A percentile compares a stretch with the other conserved stretches of the same genome.
Conservation (phyloP, 352 stramenopile species). For the Saprolegnia parasitica region DNA sequence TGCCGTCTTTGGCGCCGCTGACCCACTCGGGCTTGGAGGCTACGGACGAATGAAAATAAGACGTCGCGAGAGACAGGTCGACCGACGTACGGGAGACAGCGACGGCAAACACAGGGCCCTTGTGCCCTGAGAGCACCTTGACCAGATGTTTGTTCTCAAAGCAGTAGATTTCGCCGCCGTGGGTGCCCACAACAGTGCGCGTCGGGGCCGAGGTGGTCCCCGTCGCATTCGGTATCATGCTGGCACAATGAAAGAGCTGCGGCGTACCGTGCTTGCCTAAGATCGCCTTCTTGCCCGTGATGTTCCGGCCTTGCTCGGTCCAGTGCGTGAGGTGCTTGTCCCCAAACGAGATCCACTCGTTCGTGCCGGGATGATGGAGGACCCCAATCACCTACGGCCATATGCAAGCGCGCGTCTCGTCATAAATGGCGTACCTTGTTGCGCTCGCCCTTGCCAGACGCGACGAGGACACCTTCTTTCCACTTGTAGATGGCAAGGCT, state of each 20-base stretch:
- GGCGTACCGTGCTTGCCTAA: slow-evolving; percentile 15
- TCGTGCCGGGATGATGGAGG: slow-evolving; percentile 40
- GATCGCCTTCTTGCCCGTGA: slow-evolving; percentile 29
- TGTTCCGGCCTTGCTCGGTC: slow-evolving; percentile 48
- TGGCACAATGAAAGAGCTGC: slow-evolving; percentile 10
- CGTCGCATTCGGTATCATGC: neutral
- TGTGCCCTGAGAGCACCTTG: slow-evolving; percentile 52
- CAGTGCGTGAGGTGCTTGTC: slow-evolving; percentile 74
- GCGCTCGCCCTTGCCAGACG: slow-evolving; percentile 59
- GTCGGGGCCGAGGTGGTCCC: neutral
- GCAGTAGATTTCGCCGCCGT: slow-evolving; percentile 73
- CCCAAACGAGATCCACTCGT: slow-evolving; percentile 64
- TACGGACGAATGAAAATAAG: neutral
- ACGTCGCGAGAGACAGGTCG: neutral
- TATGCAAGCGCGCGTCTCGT: too few relatives aligned
- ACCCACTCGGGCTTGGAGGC: slow-evolving; percentile 50
- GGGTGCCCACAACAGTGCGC: slow-evolving; percentile 29
- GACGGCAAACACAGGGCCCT: slow-evolving; percentile 43
- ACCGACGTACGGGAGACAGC: slow-evolving; percentile 33
- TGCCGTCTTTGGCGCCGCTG: slow-evolving; percentile 82
- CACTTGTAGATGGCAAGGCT: slow-evolving; percentile 79
- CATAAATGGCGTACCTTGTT: slow-evolving; percentile 35
- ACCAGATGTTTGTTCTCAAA: slow-evolving; percentile 57
- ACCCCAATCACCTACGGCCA: slow-evolving; percentile 37
- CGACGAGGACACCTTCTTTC: slow-evolving; percentile 44